Evolutionary conservation across 805 yeast species (phyloP), one percentile per base, ranked within the genome.

Genomic region (Suhomyces pyralidae): DNA sequence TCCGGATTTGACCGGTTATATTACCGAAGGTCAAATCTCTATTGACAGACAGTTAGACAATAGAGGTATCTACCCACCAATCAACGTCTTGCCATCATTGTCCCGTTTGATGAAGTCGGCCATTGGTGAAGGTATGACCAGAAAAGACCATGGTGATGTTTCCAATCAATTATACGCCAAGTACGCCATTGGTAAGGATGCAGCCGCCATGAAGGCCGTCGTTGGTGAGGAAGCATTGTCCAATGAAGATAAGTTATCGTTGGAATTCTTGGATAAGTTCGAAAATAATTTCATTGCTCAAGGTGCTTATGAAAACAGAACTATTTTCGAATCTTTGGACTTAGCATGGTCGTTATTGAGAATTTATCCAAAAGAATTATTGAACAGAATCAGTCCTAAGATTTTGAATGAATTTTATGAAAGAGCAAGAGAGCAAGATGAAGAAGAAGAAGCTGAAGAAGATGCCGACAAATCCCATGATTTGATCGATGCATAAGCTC

Each of bases 161-260:
- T 93, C 98, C 28, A 94, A 94, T 80, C 99, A 94, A 81, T 82
- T 94, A 68, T 94, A 94, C 70, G 99, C 99, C 65, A 94, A 94
- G 76, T 94, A 94, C 71, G 99, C 99, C 58, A 96, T 94, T 78
- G 99, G 99, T 81, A 89, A 92, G 78, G 99, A 94, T 76, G 99
- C 99, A 25, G 99, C 99, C 48, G 97, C 99, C 63, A 94, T 94
- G 99, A 94, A 94, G 79, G 97, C 99, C 12, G 99, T 94, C 61
- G 99, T 94, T 63, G 99, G 99, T 84, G 99, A 94, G 76, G 99
- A 94, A 76, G 99, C 99, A 34, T 81, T 94, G 67, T 91, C 97
- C 32, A 90, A 90, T 58, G 99, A 94, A 74, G 99, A 94, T 77
- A 96, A 96, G 77, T 81, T 94, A 60, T 94, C 99, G 2, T 82